phyloP scores from a whole-genome alignment of 352 stramenopile species.

The Phytophthora tentaculata region DNA sequence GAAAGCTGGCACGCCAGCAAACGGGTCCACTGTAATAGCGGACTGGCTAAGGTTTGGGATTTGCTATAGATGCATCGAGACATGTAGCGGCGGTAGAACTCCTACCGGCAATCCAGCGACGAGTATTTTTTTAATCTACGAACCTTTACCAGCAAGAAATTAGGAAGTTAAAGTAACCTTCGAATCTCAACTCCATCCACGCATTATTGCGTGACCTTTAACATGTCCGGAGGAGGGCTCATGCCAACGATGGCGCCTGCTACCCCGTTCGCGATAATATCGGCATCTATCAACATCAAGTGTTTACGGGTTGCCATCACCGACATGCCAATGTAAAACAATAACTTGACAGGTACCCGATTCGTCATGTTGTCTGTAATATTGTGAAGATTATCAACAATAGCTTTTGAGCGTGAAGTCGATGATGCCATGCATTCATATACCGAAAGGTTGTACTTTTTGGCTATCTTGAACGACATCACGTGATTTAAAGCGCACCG shows the following conservation, averaged over 20 bases:
- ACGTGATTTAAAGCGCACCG: slow-evolving; percentile 19
- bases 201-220: background rate
- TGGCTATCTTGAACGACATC: slow-evolving; percentile 14
- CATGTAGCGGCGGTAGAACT: background rate
- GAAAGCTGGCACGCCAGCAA: background rate
- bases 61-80: too few relatives aligned
- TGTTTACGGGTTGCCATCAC: slow-evolving; percentile 24
- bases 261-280: slow-evolving; percentile 24
- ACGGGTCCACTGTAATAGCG: background rate
- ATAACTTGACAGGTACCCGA: slow-evolving; percentile 19
- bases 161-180: too few relatives aligned
- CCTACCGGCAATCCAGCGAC: background rate
- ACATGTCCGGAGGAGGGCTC: background rate
- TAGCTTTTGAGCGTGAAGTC: background rate
- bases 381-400: slow-evolving; percentile 13
- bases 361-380: slow-evolving; percentile 11
- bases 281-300: background rate
- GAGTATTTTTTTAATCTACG: background rate
- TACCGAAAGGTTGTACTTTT: background rate
- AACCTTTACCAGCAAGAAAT: background rate
- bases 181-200: background rate
- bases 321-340: slow-evolving; percentile 26
- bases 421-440: slow-evolving; percentile 16
- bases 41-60: background rate
- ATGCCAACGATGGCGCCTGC: slow-evolving; percentile 20